Evolutionary conservation across 2,329 filamentous ascomycete genomes (phyloP), one percentile per base, ranked within the genome.

Genomic region (Aspergillus aculeatus): DNA sequence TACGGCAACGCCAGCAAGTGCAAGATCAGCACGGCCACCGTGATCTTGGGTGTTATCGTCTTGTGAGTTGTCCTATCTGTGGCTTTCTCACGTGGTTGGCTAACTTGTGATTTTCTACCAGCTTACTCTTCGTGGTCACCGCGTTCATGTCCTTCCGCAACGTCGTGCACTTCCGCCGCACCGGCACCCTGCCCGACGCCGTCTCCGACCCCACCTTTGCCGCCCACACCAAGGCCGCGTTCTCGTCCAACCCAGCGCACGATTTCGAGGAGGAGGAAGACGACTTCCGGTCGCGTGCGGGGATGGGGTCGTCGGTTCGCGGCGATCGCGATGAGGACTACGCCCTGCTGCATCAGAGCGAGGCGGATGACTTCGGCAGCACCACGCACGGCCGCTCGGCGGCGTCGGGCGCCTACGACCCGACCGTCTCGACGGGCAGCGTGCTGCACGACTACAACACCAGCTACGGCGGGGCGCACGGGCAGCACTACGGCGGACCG

Each of bases 1-100:
- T 86, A 81, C 62, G 85, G 85, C 52, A 80, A 75, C 53, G 78
- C 79, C 38, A 72, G 73, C 48, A 86, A 84, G 68, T 88, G 85
- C 76, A 81, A 79, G 4, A 72, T 86, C 57, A 84, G 81, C 70
- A 82, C 82, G 55, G 83, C 81, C 2, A 81, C 81, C 3, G 81
- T 83, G 19, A 82, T 84, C 12, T 75, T 87, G 32, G 84, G 82
- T 5, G 81, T 84, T 31, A 73, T 86, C 29, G 77, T 87, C 59
- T 86, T 82, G 83, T 85, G 76, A 56, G 81, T 74, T 4, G 48
- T 29, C 50, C n/a, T n/a, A 19, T 41, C 35, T 44, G 4, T 44
- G 2, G 47, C 0, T 9, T 19, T 49, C 26, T 5, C 44, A 4
- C 26, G 29, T 11, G 6, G 31, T 21, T 32, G 23, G 19, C 44